Evolutionary conservation across 2,329 filamentous ascomycete genomes (phyloP), one percentile per base, ranked within the genome.

Genomic region (Pleochaeta shiraiana): DNA sequence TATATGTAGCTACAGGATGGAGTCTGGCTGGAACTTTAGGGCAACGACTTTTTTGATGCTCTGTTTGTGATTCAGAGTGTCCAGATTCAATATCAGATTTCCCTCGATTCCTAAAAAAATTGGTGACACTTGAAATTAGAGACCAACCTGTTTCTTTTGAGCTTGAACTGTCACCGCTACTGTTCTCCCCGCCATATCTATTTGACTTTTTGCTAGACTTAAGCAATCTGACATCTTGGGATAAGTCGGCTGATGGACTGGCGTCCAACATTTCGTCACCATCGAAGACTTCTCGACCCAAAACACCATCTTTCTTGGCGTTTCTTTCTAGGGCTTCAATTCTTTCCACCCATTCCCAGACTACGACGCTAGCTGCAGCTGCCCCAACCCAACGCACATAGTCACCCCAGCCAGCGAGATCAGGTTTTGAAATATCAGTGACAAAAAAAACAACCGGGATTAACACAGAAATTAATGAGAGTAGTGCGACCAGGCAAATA

Each of bases 321-420:
- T 88, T 83, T 72, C 85, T 79, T 74, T 88, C 85, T 64, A 88
- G 74, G 1, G 84, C 84, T 73, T 89, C 86, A 66, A 88, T 89
- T 43, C 86, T 78, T 73, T 89, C 86, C 4, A 88, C 86, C 86
- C 86, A 88, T 74, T 89, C 86, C 86, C 86, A 89, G 4, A 89
- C 86, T 34, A 88, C 84, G n/a, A 88, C 86, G 75, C 84, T 88
- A 5, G 86, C 86, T 5, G 85, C 85, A 0, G 85, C 84, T 3
- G 85, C 85, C 61, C 86, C 86, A 21, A 89, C 86, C 86, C 86
- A 89, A 66, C 85, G 78, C 64, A 89, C 85, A 70, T 88, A 89
- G 69, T 87, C 86, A 72, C 86, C 86, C 86, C 86, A 89, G 14
- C 83, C 83, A 57, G 84, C 84, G 65, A 88, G 79, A 68, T 83